phyloP scores from a whole-genome alignment of 1,284 basidiomycete species.

The Apiotrichum mycotoxinovorans region DNA sequence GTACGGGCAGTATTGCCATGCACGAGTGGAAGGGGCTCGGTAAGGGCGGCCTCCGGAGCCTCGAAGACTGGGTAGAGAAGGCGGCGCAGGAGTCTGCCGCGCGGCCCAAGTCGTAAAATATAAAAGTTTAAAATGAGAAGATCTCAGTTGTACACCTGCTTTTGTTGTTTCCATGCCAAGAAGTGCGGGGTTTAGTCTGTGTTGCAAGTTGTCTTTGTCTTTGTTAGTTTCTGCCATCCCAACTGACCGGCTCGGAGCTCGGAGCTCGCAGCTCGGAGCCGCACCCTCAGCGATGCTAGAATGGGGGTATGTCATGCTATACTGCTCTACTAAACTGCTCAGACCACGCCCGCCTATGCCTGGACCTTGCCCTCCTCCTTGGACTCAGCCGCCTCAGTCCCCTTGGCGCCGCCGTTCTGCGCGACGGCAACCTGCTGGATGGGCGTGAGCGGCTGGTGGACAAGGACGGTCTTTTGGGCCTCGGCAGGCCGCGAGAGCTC shows the following conservation, averaged over 20 bases:
- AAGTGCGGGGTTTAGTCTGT: no score
- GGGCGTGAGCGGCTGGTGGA: constrained; percentile 1
- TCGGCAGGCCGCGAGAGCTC: constrained; percentile 28
- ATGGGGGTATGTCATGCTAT: constrained; percentile 7
- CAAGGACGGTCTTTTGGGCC: constrained; percentile 16
- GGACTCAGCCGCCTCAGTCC: neutral
- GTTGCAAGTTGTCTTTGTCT: no score
- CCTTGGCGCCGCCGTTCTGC: neutral
- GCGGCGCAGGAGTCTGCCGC: constrained; percentile 39
- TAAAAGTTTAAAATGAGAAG: no score
- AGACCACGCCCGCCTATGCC: no score
- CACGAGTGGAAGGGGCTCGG: constrained; percentile 91
- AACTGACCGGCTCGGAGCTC: no score
- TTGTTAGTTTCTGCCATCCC: no score
- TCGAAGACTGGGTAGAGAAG: constrained; percentile 75
- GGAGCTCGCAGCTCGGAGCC: no score
- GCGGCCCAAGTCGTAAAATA: neutral
- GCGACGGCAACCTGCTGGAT: constrained; percentile 8
- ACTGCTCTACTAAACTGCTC: neutral
- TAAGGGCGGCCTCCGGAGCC: constrained; percentile 58
- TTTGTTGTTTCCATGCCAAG: no score
- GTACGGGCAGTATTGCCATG: constrained; percentile 67
- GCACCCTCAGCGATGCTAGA: neutral
- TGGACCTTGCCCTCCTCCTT: neutral
- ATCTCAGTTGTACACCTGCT: no score